phyloP scores from a whole-genome alignment of 2,329 filamentous ascomycete species.

The Ploettnerulaceae sp. region DNA sequence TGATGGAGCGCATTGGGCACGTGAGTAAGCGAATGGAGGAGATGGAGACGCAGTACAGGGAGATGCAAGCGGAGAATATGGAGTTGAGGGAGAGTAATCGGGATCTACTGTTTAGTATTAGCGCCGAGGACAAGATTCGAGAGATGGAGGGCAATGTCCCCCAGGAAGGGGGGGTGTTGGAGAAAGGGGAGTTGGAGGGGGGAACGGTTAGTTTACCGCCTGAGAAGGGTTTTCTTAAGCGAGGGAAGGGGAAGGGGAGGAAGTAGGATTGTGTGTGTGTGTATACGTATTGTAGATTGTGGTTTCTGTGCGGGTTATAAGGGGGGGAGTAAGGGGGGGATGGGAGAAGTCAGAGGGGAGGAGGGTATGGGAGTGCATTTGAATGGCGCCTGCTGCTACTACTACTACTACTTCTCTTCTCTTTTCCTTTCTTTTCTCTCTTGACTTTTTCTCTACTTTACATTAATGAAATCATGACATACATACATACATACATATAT shows the following conservation, averaged over 20 bases:
- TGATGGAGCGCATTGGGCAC: conserved; percentile 77
- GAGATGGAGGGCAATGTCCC: conserved; percentile 54
- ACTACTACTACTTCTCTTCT: no score
- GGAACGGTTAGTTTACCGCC: conserved; percentile 62
- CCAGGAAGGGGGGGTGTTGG: conserved; percentile 30
- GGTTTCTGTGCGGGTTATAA: not conserved
- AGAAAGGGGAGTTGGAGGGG: conserved; percentile 68
- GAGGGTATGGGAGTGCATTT: no score
- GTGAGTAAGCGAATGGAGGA: conserved; percentile 58
- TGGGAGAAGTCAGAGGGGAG: not conserved
- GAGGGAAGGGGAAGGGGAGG: conserved; percentile 25
- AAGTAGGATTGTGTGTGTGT: conserved; percentile 3
- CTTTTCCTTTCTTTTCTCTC: no score
- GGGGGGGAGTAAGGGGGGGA: not conserved
- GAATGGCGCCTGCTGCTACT: no score
- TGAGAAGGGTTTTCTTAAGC: conserved; percentile 26
- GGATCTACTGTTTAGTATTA: conserved; percentile 84
- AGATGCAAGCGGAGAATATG: conserved; percentile 79
- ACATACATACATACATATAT: no score
- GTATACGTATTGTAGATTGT: not conserved
- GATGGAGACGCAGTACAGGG: conserved; percentile 60
- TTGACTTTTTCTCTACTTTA: not conserved
- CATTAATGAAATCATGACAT: not conserved
- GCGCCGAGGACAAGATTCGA: conserved; percentile 71
- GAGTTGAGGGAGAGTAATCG: conserved; percentile 83